Evolutionary conservation across 1,139 yeast species (phyloP), one percentile per base, ranked within the genome.

Genomic region (Geotrichum fermentans): DNA sequence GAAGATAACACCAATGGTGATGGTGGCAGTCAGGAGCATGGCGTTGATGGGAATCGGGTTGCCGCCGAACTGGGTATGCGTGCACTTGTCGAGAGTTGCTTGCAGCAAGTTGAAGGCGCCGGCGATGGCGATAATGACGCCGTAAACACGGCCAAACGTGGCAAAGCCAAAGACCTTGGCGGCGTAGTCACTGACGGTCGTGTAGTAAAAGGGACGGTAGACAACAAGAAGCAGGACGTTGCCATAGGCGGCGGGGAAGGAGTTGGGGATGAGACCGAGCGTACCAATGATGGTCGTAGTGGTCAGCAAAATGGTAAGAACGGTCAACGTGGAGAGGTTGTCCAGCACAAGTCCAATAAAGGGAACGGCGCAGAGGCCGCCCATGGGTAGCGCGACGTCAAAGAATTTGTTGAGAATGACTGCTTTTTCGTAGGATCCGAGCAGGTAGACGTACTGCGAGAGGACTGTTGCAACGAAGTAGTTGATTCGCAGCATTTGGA

Each of bases 121-220:
- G 14, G 95, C 79, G 53, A 85, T 71, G 52, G 90, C 83, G 60
- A 88, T 86, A 60, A 88, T 76, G 10, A 90, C 71, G 0, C 97
- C 97, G 63, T 90, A 90, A n/a, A 89, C 80, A 1, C 90, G 82
- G 36, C 97, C 96, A 68, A 90, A 90, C 1, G 95, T 88, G 51
- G 80, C 84, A 65, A 85, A 89, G 0, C 97, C 97, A 70, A 90
- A 90, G 18, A 89, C 94, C 62, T 90, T 90, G 39, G 96, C 95
- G 63, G 90, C 79, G 62, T 82, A 87, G 65, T 90, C 97, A 3
- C 95, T 84, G 1, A 89, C 86, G 0, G 95, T 88, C 1, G 97
- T 89, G 67, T 89, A 90, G 62, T 85, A 88, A 61, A 89, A 85
- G 14, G 97, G 97, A 64, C 97, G 76, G 66, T 85, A 89, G 1